phyloP scores from a whole-genome alignment of 164 flowering plant genomes.

The grape (Vitis vinifera) region DNA sequence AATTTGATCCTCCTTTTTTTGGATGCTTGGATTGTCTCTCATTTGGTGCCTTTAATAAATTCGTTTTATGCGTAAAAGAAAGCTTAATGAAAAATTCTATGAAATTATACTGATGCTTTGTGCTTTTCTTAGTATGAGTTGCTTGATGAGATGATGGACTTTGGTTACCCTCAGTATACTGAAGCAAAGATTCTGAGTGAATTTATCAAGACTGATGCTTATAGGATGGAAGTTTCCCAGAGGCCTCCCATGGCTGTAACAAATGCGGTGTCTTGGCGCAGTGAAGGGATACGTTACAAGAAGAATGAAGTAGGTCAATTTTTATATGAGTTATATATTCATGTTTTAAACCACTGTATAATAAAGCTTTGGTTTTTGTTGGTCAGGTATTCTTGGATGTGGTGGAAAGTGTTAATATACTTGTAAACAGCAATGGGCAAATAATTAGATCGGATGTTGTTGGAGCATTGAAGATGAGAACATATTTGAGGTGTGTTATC shows the following conservation, averaged over 20 bases:
- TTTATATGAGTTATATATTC: background rate
- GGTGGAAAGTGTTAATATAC: slow-evolving; percentile 97
- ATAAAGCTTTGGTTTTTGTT: slow-evolving; percentile 7
- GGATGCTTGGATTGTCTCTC: too few relatives aligned
- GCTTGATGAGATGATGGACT: slow-evolving; percentile 99
- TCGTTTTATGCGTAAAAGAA: too few relatives aligned
- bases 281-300: slow-evolving; percentile 97
- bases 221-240: slow-evolving; percentile 95
- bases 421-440: slow-evolving; percentile 97
- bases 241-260: slow-evolving; percentile 99
- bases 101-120: slow-evolving; percentile 13
- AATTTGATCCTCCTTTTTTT: too few relatives aligned
- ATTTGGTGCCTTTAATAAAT: too few relatives aligned
- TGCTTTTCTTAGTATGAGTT: slow-evolving; percentile 74
- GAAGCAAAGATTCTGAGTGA: slow-evolving; percentile 98
- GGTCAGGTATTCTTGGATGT: slow-evolving; percentile 93
- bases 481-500: slow-evolving; percentile 75
- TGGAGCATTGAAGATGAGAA: slow-evolving; percentile 97
- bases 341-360: background rate
- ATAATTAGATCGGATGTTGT: slow-evolving; percentile 95
- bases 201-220: slow-evolving; percentile 99
- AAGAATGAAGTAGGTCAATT: slow-evolving; percentile 77
- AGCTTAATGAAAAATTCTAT: background rate
- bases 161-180: slow-evolving; percentile 97
- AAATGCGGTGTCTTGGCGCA: slow-evolving; percentile 99